A percentile compares a stretch with the other conserved stretches of the same genome.
Evolutionary conservation across 495 filamentous ascomycete species (phyloP).

Genomic region (Aspergillus panamensis): DNA sequence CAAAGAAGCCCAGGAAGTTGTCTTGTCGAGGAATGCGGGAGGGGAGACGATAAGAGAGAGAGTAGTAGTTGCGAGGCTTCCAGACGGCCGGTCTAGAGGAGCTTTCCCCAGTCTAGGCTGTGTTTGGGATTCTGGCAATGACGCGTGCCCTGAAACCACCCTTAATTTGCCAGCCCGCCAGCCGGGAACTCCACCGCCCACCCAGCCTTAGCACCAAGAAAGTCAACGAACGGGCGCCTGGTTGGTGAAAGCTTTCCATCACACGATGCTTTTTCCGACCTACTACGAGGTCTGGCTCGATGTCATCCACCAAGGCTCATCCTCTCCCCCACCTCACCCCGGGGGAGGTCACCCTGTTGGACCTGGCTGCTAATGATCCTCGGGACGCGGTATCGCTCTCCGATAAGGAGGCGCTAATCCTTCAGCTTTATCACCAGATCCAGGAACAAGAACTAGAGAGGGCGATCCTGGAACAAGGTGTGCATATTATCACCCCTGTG

Average conservation of each 20-base stretch:
- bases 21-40: conserved; percentile 27
- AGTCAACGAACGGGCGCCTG: not conserved
- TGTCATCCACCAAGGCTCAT: conserved; percentile 38
- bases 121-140: conserved; percentile 19
- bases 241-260: conserved; percentile 21
- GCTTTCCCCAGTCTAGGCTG: conserved; percentile 23
- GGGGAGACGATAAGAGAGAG: conserved; percentile 24
- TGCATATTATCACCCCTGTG: conserved; percentile 9
- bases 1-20: conserved; percentile 26
- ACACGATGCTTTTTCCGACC: conserved; percentile 34
- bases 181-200: conserved; percentile 22
- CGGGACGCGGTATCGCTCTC: conserved; percentile 54
- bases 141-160: conserved; percentile 17
- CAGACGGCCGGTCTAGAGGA: conserved; percentile 15
- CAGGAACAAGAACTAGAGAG: conserved; percentile 69
- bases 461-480: conserved; percentile 58
- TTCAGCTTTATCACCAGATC: conserved; percentile 65
- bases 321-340: conserved; percentile 36
- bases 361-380: conserved; percentile 41
- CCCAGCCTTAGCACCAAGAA: conserved; percentile 2
- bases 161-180: conserved; percentile 5
- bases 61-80: conserved; percentile 9
- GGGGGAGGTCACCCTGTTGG: conserved; percentile 37
- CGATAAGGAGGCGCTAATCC: conserved; percentile 55
- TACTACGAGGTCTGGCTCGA: conserved; percentile 33